Conservation (phyloP, 495 filamentous ascomycete species). For the Tuber indicum region DNA sequence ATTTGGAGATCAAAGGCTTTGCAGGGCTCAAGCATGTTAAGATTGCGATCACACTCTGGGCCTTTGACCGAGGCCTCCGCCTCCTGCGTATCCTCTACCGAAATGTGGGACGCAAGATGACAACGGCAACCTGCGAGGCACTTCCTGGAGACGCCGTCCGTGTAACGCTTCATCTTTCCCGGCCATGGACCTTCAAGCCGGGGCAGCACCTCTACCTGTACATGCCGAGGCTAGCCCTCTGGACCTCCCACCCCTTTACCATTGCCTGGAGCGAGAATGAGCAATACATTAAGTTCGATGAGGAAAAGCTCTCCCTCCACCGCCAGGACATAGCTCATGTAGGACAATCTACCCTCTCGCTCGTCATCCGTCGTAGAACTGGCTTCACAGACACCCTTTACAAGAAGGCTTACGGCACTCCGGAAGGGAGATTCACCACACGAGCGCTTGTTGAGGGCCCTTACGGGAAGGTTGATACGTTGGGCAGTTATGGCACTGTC, state of each 20-base stretch:
- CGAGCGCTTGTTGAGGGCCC: slow-evolving; percentile 72
- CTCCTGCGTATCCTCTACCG: slow-evolving; percentile 54
- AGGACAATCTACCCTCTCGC: slow-evolving; percentile 62
- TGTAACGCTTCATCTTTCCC: slow-evolving; percentile 70
- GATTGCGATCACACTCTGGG: slow-evolving; percentile 58
- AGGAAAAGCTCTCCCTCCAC: slow-evolving; percentile 52
- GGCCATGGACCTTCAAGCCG: slow-evolving; percentile 64
- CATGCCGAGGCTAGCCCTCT: slow-evolving; percentile 65
- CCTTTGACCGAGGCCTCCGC: slow-evolving; percentile 56
- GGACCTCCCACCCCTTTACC: slow-evolving; percentile 63
- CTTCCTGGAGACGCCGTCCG: slow-evolving; percentile 60
- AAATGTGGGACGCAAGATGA: slow-evolving; percentile 60
- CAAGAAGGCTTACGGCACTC: slow-evolving; percentile 56
- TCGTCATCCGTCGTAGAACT: slow-evolving; percentile 69
- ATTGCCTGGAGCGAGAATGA: slow-evolving; percentile 59
- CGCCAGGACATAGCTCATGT: slow-evolving; percentile 53
- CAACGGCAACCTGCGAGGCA: slow-evolving; percentile 55
- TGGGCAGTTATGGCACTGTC: slow-evolving; percentile 76
- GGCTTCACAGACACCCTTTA: slow-evolving; percentile 77
- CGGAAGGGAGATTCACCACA: slow-evolving; percentile 55
- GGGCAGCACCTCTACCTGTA: slow-evolving; percentile 79
- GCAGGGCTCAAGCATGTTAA: slow-evolving; percentile 58
- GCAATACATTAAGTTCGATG: slow-evolving; percentile 45
- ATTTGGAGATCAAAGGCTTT: slow-evolving; percentile 57
- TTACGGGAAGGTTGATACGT: slow-evolving; percentile 61